phyloP scores from a whole-genome alignment of 306 rosid species.

The Albizia julibrissin region DNA sequence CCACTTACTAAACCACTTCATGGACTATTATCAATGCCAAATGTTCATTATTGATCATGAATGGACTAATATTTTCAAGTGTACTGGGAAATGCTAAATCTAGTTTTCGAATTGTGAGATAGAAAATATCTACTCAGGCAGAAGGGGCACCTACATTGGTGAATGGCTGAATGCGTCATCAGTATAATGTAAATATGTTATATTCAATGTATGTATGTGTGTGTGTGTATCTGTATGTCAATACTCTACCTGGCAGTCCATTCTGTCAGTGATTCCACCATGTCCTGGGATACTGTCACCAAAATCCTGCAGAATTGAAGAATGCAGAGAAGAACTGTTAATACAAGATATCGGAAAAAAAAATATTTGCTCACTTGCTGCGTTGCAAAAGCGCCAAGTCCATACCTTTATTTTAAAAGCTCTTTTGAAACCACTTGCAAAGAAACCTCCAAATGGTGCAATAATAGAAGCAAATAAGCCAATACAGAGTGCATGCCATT shows the following conservation, averaged over 20 bases:
- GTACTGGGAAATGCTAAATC: conserved; percentile 4
- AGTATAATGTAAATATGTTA: neutral
- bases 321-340: conserved; percentile 17
- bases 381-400: conserved; percentile 25
- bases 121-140: neutral
- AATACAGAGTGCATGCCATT: conserved; percentile 86
- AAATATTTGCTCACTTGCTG: conserved; percentile 21
- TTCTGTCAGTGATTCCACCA: conserved; percentile 97
- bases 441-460: conserved; percentile 99
- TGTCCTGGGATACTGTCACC: conserved; percentile 99
- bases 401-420: conserved; percentile 94
- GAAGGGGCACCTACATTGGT: neutral
- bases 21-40: conserved; percentile 2
- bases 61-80: conserved; percentile 18
- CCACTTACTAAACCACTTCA: neutral
- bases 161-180: neutral
- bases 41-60: conserved; percentile 29
- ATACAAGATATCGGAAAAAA: conserved; percentile 11
- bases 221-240: neutral
- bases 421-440: conserved; percentile 98
- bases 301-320: conserved; percentile 70
- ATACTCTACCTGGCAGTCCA: conserved; percentile 94
- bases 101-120: conserved; percentile 1
- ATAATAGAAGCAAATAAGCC: conserved; percentile 96
- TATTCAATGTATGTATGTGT: neutral